Evolutionary conservation across 1,139 yeast species (phyloP), one percentile per base, ranked within the genome.

Genomic region (Taphrina deformans): DNA sequence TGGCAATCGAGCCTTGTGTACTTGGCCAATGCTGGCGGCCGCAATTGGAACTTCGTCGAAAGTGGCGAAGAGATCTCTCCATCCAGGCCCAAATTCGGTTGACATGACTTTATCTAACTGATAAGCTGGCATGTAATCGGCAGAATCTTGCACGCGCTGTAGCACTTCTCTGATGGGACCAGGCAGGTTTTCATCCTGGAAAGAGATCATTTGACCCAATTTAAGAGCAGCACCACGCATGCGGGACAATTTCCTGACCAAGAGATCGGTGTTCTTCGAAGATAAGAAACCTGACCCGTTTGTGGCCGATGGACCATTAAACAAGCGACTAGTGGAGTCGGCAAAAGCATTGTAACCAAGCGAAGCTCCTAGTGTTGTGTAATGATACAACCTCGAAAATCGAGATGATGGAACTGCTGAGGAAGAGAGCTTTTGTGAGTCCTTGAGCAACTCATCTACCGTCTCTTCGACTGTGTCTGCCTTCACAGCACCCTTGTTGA

Each of bases 201-300:
- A 92, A 1, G 97, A 89, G 75, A 95, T 79, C 87, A 93, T 84
- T 77, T 93, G 99, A 16, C 99, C 99, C 64, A 93, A 83, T 74
- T 93, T 93, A 72, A 93, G 80, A 1, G 99, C 99, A 1, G 99
- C 99, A 14, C 99, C 99, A 73, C 99, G 83, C 99, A 93, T 93
- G 73, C 89, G 86, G 63, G 95, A 85, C 72, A 93, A 85, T 75
- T 90, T 91, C 70, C 83, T 85, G 16, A 96, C 96, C 80, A 93
- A 84, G 64, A 96, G 78, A 72, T 93, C 97, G 58, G 93, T 86
- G 75, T 93, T 93, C 29, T 84, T 83, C 1, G 96, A 92, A 3
- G 90, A 86, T 69, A 93, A 79, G 2, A 95, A 78, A 55, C 91
- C 75, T 16, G 56, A 46, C 14, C 83, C 77, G n/a, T 87, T 79